Percentiles rank a stretch among this genome's conserved stretches.
These are phyloP conservation scores for Paradendryphiella salina DNA, from an alignment of 2,329 filamentous ascomycete genomes.

Conservation along the genomic window DNA sequence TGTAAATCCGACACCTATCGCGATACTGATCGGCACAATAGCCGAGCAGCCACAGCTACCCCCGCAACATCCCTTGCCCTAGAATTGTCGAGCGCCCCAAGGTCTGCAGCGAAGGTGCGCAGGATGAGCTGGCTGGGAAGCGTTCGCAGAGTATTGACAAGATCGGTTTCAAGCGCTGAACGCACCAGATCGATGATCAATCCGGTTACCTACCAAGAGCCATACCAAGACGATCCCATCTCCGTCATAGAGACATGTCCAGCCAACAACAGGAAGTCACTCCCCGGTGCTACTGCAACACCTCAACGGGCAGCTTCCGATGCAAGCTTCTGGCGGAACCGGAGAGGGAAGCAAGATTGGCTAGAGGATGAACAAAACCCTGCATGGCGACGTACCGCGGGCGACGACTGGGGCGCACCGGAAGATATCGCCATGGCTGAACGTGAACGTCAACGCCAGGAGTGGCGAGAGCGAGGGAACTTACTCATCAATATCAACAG, in stretches of 20 bases:
- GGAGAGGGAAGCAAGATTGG: slow-evolving; percentile 51
- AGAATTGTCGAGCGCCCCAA: slow-evolving; percentile 18
- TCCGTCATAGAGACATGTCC: slow-evolving; percentile 13
- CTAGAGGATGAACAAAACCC: slow-evolving; percentile 42
- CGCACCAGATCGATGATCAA: slow-evolving; percentile 36
- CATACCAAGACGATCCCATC: slow-evolving; percentile 36
- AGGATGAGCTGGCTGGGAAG: slow-evolving; percentile 47
- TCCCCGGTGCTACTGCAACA: slow-evolving; percentile 23
- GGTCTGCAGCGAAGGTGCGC: slow-evolving; percentile 25
- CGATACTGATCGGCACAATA: slow-evolving; percentile 31
- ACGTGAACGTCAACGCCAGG: slow-evolving; percentile 36
- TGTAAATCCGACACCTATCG: slow-evolving; percentile 30
- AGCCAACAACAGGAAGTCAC: slow-evolving; percentile 21
- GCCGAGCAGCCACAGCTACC: slow-evolving; percentile 31
- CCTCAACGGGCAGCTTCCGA: slow-evolving; percentile 52
- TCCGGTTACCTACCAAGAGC: slow-evolving; percentile 30
- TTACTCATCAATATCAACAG: slow-evolving; percentile 36
- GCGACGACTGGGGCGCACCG: slow-evolving; percentile 43
- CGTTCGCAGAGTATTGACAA: slow-evolving; percentile 41
- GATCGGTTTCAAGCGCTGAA: slow-evolving; percentile 33
- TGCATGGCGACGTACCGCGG: slow-evolving; percentile 40
- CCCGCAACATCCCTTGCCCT: slow-evolving; percentile 32
- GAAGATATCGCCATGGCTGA: slow-evolving; percentile 40
- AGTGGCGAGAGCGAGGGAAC: slow-evolving; percentile 37
- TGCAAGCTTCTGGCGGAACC: slow-evolving; percentile 48